These are phyloP conservation scores for Irpex lacteus DNA, from an alignment of 1,284 basidiomycete species.

Conservation along the genomic window DNA sequence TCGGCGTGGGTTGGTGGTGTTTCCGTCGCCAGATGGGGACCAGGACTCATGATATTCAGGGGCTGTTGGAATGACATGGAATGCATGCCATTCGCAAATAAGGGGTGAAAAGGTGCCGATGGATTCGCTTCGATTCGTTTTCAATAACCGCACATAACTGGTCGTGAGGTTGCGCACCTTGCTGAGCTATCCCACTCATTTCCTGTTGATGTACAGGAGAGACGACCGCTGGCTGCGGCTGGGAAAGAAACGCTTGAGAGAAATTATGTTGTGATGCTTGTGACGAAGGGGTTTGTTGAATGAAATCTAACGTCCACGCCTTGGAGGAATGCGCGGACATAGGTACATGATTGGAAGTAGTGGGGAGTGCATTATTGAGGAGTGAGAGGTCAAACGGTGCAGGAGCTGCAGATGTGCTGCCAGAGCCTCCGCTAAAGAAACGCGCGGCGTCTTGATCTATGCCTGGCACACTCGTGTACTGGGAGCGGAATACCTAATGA, in stretches of 20 bases:
- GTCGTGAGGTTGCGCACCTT: not conserved
- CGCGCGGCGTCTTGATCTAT: slow-evolving; percentile 63
- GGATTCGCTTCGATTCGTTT: not conserved
- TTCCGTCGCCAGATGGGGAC: not conserved
- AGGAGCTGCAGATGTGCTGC: slow-evolving; percentile 29
- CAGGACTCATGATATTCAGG: not conserved
- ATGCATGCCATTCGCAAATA: not conserved
- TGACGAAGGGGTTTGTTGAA: slow-evolving; percentile 28
- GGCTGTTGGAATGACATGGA: not conserved
- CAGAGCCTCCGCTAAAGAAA: slow-evolving; percentile 49
- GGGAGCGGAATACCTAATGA: slow-evolving; percentile 58
- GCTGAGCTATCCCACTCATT: not conserved
- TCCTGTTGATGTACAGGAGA: not conserved
- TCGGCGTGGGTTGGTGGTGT: slow-evolving; percentile 19
- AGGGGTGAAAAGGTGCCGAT: not conserved
- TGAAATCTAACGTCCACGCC: slow-evolving; percentile 64
- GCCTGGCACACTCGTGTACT: slow-evolving; percentile 38
- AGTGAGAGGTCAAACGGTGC: slow-evolving; percentile 54
- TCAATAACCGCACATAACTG: not conserved
- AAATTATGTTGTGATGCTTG: not conserved
- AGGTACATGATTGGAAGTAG: slow-evolving; percentile 19
- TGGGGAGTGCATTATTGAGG: slow-evolving; percentile 54
- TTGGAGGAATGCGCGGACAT: slow-evolving; percentile 25
- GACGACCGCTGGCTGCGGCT: not conserved
- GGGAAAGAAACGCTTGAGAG: slow-evolving; percentile 1